Evolutionary conservation across 2,329 filamentous ascomycete genomes (phyloP), one percentile per base, ranked within the genome.

Genomic region (Ophiocordyceps sinensis): DNA sequence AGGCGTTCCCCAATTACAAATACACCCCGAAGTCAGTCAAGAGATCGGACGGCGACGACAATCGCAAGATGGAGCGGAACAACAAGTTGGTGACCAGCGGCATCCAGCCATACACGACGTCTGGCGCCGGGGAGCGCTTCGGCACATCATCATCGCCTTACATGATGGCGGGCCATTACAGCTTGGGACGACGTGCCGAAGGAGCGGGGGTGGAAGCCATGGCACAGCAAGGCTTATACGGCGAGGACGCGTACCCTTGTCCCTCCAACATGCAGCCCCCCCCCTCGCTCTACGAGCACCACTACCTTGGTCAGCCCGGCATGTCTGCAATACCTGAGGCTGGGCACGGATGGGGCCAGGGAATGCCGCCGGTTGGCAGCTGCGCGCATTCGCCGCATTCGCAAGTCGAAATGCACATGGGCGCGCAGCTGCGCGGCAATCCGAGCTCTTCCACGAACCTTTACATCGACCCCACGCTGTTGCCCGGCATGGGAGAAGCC

Each of bases 1-100:
- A 75, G 41, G 87, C 89, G 3, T 86, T 94, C 50, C 91, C 91
- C 0, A 77, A 78, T 35, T 98, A 96, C 69, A 96, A 94, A 61
- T 98, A 96, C 64, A 82, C 84, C 2, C 89, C 89, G 2, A 80
- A 81, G 52, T 94, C 91, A 26, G 61, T 64, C 37, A 67, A 67
- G 47, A 65, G 63, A 46, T 36, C 46, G 29, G 60, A 49, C 37
- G 38, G 23, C 23, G 30, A 36, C 12, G 38, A 36, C 17, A 12
- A 4, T 10, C 8, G 32, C 32, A n/a, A 8, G 31, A 21, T 10
- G 32, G 30, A 11, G 26, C 28, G 32, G 32, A 36, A 14, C 12
- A 32, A 15, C 12, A 32, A 15, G 12, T 15, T 11, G 30, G 30
- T 6, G 15, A 13, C 4, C 36, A 21, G 13, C 19, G 12, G 19